A percentile compares a stretch with the other conserved stretches of the same genome.
Conservation (phyloP, 2,329 filamentous ascomycete genomes). For the Botrytis fabae region DNA sequence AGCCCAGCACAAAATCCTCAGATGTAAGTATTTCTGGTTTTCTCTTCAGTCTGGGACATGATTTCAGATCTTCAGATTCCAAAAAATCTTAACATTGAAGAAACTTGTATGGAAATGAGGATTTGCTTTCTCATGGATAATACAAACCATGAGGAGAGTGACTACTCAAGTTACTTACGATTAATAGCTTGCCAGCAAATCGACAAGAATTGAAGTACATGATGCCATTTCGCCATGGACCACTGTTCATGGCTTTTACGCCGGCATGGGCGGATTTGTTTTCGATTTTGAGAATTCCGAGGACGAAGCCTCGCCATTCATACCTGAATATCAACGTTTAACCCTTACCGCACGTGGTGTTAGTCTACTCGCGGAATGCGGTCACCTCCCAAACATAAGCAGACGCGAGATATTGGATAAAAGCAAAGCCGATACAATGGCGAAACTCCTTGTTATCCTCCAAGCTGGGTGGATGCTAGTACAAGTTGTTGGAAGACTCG, state of each 20-base stretch:
- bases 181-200: background rate
- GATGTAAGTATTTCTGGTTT: background rate
- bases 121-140: too few species aligned
- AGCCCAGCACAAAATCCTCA: background rate
- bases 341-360: slow-evolving; percentile 7
- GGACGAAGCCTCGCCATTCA: background rate
- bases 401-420: slow-evolving; percentile 33
- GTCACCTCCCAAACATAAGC: slow-evolving; percentile 1
- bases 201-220: background rate
- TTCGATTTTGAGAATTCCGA: background rate
- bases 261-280: slow-evolving; percentile 27
- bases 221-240: slow-evolving; percentile 20
- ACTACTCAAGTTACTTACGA: background rate
- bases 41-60: background rate
- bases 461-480: slow-evolving; percentile 35
- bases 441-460: slow-evolving; percentile 35
- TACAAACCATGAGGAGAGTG: background rate
- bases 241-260: slow-evolving; percentile 27
- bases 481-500: slow-evolving; percentile 32
- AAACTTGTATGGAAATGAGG: too few species aligned
- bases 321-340: background rate
- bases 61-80: too few species aligned
- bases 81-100: too few species aligned
- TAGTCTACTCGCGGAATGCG: slow-evolving; percentile 2
- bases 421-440: slow-evolving; percentile 35